Percentiles rank a stretch among this genome's conserved stretches.
Evolutionary conservation across 176 grass and related monocot species (phyloP).

Genomic region (Olyra latifolia): DNA sequence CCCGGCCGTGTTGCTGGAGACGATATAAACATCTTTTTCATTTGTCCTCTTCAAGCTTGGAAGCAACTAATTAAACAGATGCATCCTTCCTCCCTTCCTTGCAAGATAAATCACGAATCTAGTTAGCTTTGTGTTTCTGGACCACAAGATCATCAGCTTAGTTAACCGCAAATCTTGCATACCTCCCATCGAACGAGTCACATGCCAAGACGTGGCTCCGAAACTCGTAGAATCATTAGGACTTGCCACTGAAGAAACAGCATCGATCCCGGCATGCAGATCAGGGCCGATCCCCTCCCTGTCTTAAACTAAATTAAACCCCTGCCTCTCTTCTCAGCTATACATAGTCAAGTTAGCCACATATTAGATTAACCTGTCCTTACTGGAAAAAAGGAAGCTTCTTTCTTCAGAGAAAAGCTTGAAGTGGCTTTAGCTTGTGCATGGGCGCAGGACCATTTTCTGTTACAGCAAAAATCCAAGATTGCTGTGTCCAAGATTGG

Average conservation of each 20-base stretch:
- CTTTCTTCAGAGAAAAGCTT: conserved; percentile 49
- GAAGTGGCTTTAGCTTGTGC: conserved; percentile 39
- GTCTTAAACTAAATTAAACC: conserved; percentile 8
- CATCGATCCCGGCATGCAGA: conserved; percentile 38
- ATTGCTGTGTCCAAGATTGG: conserved; percentile 29
- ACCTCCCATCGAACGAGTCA: conserved; percentile 19
- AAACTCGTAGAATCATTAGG: conserved; percentile 47
- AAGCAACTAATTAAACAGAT: conserved; percentile 42
- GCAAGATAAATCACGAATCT: conserved; percentile 31
- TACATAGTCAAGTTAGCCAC: neutral
- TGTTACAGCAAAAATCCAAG: conserved; percentile 45
- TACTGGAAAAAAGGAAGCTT: conserved; percentile 42
- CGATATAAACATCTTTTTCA: conserved; percentile 26
- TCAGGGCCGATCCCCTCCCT: conserved; percentile 33
- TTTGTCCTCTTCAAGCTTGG: conserved; percentile 46
- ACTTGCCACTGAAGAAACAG: conserved; percentile 48
- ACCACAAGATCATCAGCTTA: conserved; percentile 28
- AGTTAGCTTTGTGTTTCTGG: conserved; percentile 36
- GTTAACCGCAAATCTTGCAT: conserved; percentile 28
- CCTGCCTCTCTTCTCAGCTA: neutral
- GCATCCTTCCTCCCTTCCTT: conserved; percentile 29
- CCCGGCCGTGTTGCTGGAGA: conserved; percentile 26
- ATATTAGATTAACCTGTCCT: conserved; percentile 31
- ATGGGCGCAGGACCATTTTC: conserved; percentile 46
- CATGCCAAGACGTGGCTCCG: conserved; percentile 42